Evolutionary conservation across 768 basidiomycete species (phyloP), one percentile per base, ranked within the genome.

Genomic region (Russula emetica): DNA sequence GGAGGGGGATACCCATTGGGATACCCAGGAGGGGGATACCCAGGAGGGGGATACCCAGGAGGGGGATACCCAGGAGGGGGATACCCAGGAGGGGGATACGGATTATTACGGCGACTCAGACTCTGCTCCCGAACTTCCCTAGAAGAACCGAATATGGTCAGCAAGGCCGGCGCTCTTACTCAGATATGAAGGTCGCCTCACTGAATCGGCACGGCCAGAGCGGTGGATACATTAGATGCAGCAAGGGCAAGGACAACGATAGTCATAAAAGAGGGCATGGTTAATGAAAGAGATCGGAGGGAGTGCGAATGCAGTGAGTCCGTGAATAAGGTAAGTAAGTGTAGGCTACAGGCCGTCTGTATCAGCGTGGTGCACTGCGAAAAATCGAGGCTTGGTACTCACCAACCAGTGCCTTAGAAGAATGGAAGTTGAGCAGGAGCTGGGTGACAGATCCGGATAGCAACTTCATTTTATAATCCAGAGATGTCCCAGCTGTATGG

Each of bases 391-490:
- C 22, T 54, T 7, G 6, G 18, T 16, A 26, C 62, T 50, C 14
- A 63, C 62, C 62, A 58, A 58, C 62, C 62, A 58, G 62, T 63
- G 57, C 44, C 62, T 34, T 14, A 6, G 30, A 32, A 13, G 11
- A 36, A 36, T 5, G 30, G 34, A 42, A 22, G n/a, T 55, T 20
- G 62, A 52, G 56, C 30, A 42, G n/a, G 44, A 49, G 28, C 55
- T 57, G 49, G 32, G 50, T 26, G 56, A 62, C 1, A 18, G 2
- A 16, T 53, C 20, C 32, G 18, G 9, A 34, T 1, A 36, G 52
- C 14, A 14, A 54, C 2, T 40, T 11, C 11, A n/a, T n/a, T n/a
- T n/a, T n/a, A n/a, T n/a, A n/a, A n/a, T n/a, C n/a, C n/a, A n/a
- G n/a, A n/a, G n/a, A n/a, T n/a, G n/a, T n/a, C n/a, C n/a, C n/a